A percentile compares a stretch with the other conserved stretches of the same genome.
These are phyloP conservation scores for Halocafeteria seosinensis DNA, from an alignment of 108 stramenopile genomes.

Conservation along the genomic window DNA sequence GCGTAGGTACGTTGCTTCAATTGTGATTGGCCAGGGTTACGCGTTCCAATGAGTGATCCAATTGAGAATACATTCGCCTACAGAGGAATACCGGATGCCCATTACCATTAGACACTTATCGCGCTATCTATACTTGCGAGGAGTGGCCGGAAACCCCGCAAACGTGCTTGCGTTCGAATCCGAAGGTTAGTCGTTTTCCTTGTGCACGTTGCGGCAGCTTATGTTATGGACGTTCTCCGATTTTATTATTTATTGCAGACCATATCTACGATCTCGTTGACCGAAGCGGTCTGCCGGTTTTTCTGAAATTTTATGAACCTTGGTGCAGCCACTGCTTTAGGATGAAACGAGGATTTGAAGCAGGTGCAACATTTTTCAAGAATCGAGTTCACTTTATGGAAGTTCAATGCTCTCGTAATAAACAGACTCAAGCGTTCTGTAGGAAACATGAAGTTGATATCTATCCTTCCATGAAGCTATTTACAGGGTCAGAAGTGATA, in stretches of 20 bases:
- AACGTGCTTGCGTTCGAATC: neutral
- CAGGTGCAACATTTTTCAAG: constrained; percentile 1
- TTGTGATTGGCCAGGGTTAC: no score
- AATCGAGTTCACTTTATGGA: neutral
- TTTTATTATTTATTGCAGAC: no score
- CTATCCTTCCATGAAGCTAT: neutral
- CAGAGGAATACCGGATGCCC: constrained; percentile 1
- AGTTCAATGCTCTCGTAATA: neutral
- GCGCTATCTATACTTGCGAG: neutral
- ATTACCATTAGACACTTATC: neutral
- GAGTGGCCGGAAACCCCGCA: constrained; percentile 1
- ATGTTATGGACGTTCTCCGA: no score
- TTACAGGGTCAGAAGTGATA: neutral
- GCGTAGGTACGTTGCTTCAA: neutral
- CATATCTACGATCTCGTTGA: neutral
- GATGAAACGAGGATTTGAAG: neutral
- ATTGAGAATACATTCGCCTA: neutral
- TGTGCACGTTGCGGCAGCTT: no score
- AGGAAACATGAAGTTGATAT: no score
- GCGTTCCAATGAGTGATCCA: no score
- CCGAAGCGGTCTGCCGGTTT: neutral
- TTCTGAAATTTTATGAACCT: neutral
- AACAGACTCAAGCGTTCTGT: neutral
- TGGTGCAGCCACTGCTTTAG: neutral
- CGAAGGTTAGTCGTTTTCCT: neutral